Base-by-base conservation (phyloP, 805 yeast genomes). In the Candida piceae region DNA sequence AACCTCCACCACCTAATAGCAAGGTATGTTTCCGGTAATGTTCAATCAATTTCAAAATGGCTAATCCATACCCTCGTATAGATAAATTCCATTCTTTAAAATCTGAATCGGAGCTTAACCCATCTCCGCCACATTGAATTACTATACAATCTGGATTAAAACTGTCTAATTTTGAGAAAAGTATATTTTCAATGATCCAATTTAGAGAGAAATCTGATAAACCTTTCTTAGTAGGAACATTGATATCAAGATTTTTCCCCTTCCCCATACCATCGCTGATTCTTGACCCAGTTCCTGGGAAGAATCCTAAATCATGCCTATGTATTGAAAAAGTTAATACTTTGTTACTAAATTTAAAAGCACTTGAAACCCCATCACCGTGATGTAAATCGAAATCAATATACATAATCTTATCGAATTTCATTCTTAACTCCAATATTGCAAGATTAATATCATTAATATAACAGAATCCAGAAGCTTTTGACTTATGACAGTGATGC, bases 1-100 rank as follows among this genome's bases (percentile, higher is more conserved):
- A 84, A 0, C 90, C 93, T 3, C 93, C 93, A 2, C 93, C 93
- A 1, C 90, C 90, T 1, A 83, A 60, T 6, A 84, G 39, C 36
- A 80, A 36, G 1, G 66, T 53, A 0, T 78, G 77, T 3, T 47
- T 33, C 1, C 48, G 33, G 2, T 52, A 31, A 16, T 54, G 39
- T 2, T 37, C 45, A 6, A 68, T 32, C 15, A 71, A 16, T 10
- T 46, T 25, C 18, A 42, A 5, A 4, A 79, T 54, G 5, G 56
- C 57, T 1, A 50, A 20, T 0, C 71, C 68, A 16, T 69, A 62
- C 0, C 81, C 84, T 27, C 57, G 54, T 7, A 78, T 67, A 0
- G 81, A 71, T 38, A 84, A 53, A 53, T 81, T 83, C 90, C 90
- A 84, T 51, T 81, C 84, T 12, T 66, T 60, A 42, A 69, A 74